phyloP scores from a whole-genome alignment of 2,329 filamentous ascomycete genomes.

The Elsinoe australis region DNA sequence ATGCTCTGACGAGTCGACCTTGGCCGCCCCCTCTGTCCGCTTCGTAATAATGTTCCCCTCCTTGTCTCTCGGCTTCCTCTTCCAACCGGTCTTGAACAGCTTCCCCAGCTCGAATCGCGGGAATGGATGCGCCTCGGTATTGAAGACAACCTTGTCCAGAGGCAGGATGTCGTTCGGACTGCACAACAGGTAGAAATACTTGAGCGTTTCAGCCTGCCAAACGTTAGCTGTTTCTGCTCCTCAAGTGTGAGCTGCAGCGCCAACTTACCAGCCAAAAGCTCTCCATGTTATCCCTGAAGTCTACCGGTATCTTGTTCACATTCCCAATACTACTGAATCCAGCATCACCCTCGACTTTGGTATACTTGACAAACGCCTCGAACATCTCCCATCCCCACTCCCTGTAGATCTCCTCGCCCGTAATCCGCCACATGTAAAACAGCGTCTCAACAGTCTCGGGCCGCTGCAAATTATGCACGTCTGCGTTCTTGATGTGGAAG shows the following conservation, averaged over 20 bases:
- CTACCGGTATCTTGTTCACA: conserved; percentile 63
- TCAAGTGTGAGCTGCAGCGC: neutral
- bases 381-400: conserved; percentile 99
- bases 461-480: conserved; percentile 85
- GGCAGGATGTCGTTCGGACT: conserved; percentile 74
- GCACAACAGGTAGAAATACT: conserved; percentile 96
- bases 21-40: neutral
- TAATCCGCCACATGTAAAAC: conserved; percentile 99
- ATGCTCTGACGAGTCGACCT: neutral
- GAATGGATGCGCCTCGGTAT: conserved; percentile 89
- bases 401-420: conserved; percentile 77
- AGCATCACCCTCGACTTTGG: conserved; percentile 65
- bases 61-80: conserved; percentile 54
- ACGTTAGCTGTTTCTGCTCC: conserved; percentile 6
- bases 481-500: conserved; percentile 69
- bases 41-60: conserved; percentile 23
- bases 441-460: conserved; percentile 95
- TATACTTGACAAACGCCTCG: conserved; percentile 79
- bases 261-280: conserved; percentile 86
- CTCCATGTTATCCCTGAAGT: conserved; percentile 85
- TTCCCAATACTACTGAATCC: conserved; percentile 77
- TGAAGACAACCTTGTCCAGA: conserved; percentile 80
- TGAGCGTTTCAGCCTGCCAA: conserved; percentile 81
- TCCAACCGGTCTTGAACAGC: conserved; percentile 74
- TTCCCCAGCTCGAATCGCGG: conserved; percentile 76